These are phyloP conservation scores for Kwoniella dejecticola DNA, from an alignment of 768 basidiomycete genomes.

Conservation along the genomic window DNA sequence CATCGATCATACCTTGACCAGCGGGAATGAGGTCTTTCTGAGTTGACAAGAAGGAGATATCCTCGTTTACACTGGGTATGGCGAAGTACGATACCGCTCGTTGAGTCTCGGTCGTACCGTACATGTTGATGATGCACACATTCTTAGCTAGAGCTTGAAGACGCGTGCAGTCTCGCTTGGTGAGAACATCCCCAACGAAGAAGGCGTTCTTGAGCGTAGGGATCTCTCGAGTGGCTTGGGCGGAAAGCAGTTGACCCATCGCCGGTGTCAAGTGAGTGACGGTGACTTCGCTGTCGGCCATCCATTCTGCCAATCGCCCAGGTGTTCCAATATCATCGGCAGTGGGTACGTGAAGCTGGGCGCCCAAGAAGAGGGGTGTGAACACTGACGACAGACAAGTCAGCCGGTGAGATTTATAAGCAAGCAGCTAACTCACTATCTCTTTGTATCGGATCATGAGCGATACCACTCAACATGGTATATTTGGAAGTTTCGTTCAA, in stretches of 20 bases:
- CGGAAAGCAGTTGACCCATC: slow-evolving; percentile 97
- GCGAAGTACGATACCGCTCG: slow-evolving; percentile 96
- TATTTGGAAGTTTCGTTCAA: slow-evolving; percentile 76
- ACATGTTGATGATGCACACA: slow-evolving; percentile 98
- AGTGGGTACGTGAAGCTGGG: slow-evolving; percentile 91
- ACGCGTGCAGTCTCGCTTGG: slow-evolving; percentile 94
- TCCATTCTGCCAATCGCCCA: slow-evolving; percentile 96
- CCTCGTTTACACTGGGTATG: slow-evolving; percentile 78
- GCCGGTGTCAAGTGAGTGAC: slow-evolving; percentile 98
- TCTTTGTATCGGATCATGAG: slow-evolving; percentile 97
- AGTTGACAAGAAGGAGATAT: slow-evolving; percentile 85
- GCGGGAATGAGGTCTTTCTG: slow-evolving; percentile 99
- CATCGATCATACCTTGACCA: slow-evolving; percentile 95
- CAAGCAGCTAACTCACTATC: slow-evolving; percentile 83
- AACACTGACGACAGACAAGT: slow-evolving; percentile 69
- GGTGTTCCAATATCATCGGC: slow-evolving; percentile 96
- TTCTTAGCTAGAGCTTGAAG: slow-evolving; percentile 89
- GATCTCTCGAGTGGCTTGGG: slow-evolving; percentile 77
- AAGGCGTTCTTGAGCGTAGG: slow-evolving; percentile 86
- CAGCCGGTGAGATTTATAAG: too few relatives aligned
- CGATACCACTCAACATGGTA: slow-evolving; percentile 98
- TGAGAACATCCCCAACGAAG: slow-evolving; percentile 98
- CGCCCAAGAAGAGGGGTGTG: slow-evolving; percentile 96
- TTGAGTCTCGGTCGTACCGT: slow-evolving; percentile 98
- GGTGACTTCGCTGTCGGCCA: slow-evolving; percentile 85